A percentile compares a stretch with the other conserved stretches of the same genome.
These are phyloP conservation scores for Westerdykella aurantiaca DNA, from an alignment of 2,329 filamentous ascomycete genomes.

Conservation along the genomic window DNA sequence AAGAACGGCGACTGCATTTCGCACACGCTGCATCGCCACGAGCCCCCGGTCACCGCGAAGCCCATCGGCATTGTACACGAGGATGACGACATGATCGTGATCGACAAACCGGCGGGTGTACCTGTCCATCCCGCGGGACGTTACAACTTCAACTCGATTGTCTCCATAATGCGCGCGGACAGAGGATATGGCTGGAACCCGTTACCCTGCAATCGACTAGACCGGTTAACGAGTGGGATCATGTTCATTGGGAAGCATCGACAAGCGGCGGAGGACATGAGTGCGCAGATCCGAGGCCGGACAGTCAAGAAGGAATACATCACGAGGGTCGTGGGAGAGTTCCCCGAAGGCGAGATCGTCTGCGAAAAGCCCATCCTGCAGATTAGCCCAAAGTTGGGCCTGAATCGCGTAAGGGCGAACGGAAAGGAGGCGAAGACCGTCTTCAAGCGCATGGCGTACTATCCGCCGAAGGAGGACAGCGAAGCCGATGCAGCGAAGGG, in stretches of 20 bases:
- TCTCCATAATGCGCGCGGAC: slow-evolving; percentile 87
- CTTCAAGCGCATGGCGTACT: slow-evolving; percentile 90
- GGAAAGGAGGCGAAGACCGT: slow-evolving; percentile 87
- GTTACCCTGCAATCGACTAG: slow-evolving; percentile 82
- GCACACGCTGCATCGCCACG: slow-evolving; percentile 90
- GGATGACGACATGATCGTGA: slow-evolving; percentile 87
- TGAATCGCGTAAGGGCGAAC: slow-evolving; percentile 90
- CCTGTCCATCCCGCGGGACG: slow-evolving; percentile 92
- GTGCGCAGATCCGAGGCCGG: slow-evolving; percentile 67
- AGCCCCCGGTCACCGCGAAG: slow-evolving; percentile 81
- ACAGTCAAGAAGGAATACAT: slow-evolving; percentile 94
- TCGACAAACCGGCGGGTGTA: slow-evolving; percentile 92
- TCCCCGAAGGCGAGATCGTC: slow-evolving; percentile 83
- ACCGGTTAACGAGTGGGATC: slow-evolving; percentile 87
- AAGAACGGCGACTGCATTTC: slow-evolving; percentile 88
- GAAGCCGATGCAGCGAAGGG: slow-evolving; percentile 12
- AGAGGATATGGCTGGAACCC: slow-evolving; percentile 54
- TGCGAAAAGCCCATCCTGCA: slow-evolving; percentile 91
- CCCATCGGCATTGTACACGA: slow-evolving; percentile 82
- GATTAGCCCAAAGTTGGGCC: slow-evolving; percentile 88
- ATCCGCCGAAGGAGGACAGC: slow-evolving; percentile 51
- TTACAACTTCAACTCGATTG: slow-evolving; percentile 91
- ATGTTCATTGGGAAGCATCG: slow-evolving; percentile 95
- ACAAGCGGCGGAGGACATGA: slow-evolving; percentile 70
- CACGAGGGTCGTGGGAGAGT: slow-evolving; percentile 82